Evolutionary conservation across 2,329 filamentous ascomycete species (phyloP), one percentile per base, ranked within the genome.

Genomic region (Ilyonectria robusta): DNA sequence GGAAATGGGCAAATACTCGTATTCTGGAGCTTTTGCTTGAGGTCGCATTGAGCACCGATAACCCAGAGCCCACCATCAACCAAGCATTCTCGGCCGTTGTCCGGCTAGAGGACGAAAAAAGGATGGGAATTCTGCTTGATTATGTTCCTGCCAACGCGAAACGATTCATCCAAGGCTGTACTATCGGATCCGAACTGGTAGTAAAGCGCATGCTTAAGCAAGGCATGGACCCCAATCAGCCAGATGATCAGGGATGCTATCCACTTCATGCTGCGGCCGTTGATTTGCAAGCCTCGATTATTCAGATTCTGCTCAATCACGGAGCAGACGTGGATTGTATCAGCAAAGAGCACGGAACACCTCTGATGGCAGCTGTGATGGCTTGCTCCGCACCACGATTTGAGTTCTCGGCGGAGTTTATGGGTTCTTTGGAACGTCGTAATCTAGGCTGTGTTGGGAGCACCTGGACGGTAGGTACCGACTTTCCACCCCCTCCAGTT

Each of bases 221-320:
- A 23, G 56, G 65, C 6, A 37, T 68, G 13, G 31, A 13, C 31
- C 31, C 54, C 2, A 47, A 58, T 40, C 47, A 66, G 13, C 23
- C 46, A 19, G 15, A 54, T 3, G 40, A 15, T n/a, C 23, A 65
- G 1, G 56, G 35, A 2, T 13, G 58, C 6, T 55, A 35, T 9
- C 50, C 67, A 0, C 35, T 69, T 1, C 59, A 68, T 13, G 33
- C 31, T 2, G 67, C 67, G 23, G 57, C 55, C 3, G 26, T 37
- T 10, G 5, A 47, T 10, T n/a, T 65, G 3, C 58, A 61, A 9
- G 11, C 46, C 11, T 29, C 19, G 6, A 26, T 68, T 21, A n/a
- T 68, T 10, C 23, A 60, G 2, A 11, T 54, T 26, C n/a, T 69
- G 0, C 7, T 68, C 4, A 11, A 55, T 11, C 47, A 4, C 10